These are phyloP conservation scores for Coelastrella sp. DNA, from an alignment of 139 green algal species.

Conservation along the genomic window DNA sequence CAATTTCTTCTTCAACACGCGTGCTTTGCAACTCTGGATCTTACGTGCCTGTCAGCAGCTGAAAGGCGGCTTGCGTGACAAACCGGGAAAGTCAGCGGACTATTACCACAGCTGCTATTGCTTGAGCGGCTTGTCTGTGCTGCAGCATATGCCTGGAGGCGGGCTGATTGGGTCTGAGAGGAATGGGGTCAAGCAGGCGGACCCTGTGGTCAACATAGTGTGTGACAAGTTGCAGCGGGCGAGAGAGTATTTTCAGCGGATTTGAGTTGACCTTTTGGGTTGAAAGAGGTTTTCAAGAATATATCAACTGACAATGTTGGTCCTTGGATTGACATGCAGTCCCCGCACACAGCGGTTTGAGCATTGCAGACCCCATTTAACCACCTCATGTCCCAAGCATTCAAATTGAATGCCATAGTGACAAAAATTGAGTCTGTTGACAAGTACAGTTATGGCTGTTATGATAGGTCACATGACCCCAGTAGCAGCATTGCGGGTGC, in stretches of 20 bases:
- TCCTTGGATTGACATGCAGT: too few species aligned
- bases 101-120: conserved; percentile 99
- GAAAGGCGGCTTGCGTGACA: conserved; percentile 94
- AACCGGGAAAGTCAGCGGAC: conserved; percentile 94
- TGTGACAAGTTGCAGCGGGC: conserved; percentile 63
- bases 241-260: conserved; percentile 42
- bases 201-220: conserved; percentile 85
- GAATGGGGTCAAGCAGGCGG: conserved; percentile 70
- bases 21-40: conserved; percentile 91
- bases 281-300: too few species aligned
- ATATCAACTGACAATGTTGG: too few species aligned
- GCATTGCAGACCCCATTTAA: too few species aligned
- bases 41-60: conserved; percentile 64
- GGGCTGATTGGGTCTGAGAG: not conserved
- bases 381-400: too few species aligned
- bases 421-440: too few species aligned
- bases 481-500: too few species aligned
- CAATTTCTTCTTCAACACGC: conserved; percentile 71
- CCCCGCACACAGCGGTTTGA: too few species aligned
- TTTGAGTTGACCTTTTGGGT: too few species aligned
- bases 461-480: too few species aligned
- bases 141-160: conserved; percentile 76
- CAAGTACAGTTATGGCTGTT: too few species aligned
- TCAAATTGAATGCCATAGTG: too few species aligned
- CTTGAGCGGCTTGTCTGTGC: conserved; percentile 88